Percentiles rank a stretch among this genome's conserved stretches.
Conservation (phyloP, 2,329 filamentous ascomycete species). For the Albophoma yamanashiensis region DNA sequence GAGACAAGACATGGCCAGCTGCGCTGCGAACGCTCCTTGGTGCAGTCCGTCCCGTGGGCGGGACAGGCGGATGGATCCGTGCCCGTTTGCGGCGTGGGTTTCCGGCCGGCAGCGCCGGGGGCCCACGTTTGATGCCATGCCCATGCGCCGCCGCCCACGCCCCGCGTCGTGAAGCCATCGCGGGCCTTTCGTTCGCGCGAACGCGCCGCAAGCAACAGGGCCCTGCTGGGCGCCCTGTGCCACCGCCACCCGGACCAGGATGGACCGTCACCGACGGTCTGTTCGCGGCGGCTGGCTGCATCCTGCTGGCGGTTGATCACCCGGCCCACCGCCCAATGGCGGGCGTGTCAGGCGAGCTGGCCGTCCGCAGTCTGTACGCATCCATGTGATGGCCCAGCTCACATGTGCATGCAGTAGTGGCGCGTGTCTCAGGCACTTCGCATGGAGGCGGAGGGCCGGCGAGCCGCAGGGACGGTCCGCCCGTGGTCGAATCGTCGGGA, state of each 20-base stretch:
- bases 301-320: conserved; percentile 7
- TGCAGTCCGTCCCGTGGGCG: background rate
- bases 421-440: conserved; percentile 4
- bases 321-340: conserved; percentile 7
- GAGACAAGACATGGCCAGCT: background rate
- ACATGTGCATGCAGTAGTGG: background rate
- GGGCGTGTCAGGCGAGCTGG: conserved; percentile 1
- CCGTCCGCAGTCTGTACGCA: background rate
- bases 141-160: background rate
- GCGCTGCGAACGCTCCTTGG: background rate
- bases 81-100: background rate
- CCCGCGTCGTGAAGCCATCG: background rate
- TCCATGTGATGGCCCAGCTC: conserved; percentile 2
- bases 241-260: conserved; percentile 1
- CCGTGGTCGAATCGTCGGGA: background rate
- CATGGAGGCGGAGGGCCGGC: background rate
- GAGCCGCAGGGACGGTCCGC: conserved; percentile 3
- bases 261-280: conserved; percentile 11
- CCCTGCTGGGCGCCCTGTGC: conserved; percentile 1
- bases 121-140: background rate
- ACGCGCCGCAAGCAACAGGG: background rate
- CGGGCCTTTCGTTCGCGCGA: background rate
- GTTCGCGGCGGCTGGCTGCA: conserved; percentile 10
- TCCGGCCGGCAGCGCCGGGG: background rate
- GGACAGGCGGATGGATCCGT: background rate